Evolutionary conservation across 139 green algal genomes (phyloP), one percentile per base, ranked within the genome.

Genomic region (Edaphochlamys debaryana): DNA sequence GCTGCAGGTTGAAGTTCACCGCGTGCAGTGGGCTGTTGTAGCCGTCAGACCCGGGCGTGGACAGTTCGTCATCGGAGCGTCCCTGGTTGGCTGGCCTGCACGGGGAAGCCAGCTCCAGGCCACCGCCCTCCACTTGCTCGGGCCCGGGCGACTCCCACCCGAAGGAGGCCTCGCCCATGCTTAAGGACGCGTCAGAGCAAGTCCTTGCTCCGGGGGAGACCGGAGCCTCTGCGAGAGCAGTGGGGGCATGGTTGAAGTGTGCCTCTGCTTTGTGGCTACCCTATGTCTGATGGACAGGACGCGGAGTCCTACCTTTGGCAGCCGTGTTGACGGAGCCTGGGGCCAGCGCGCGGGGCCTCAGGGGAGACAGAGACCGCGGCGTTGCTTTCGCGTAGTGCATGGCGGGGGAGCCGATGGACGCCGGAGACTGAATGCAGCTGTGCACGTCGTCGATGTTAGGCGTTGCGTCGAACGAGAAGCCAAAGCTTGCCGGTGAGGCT

Each of bases 381-480:
- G 60, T 67, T 3, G 8, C 11, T 30, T 38, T 67, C 27, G 27
- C 13, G 58, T 27, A 36, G 58, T 66, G 20, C 27, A 67, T 25
- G 4, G 60, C 30, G 0, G 60, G n/a, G 30, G n/a, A n/a, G n/a
- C n/a, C n/a, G n/a, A n/a, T 38, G 30, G 60, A 67, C 0, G 60
- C 60, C 13, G 60, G 60, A 30, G 41, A 62, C 67, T 37, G 50
- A 73, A 52, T 54, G 48, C 40, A 73, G 37, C 38, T 58, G 69
- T 76, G 69, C 42, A 60, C 41, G 42, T 84, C 78, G 22, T 84
- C 78, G 23, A 84, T 84, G 66, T 84, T 84, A 25, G 78, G 78
- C 0, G 78, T 84, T 20, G 58, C 42, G 23, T 75, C 50, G 3
- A 48, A 20, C 4, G 54, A 0, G 37, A 73, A 74, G 0, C 3